phyloP scores from a whole-genome alignment of 23 red algal species.

The Gracilaria gracilis region DNA sequence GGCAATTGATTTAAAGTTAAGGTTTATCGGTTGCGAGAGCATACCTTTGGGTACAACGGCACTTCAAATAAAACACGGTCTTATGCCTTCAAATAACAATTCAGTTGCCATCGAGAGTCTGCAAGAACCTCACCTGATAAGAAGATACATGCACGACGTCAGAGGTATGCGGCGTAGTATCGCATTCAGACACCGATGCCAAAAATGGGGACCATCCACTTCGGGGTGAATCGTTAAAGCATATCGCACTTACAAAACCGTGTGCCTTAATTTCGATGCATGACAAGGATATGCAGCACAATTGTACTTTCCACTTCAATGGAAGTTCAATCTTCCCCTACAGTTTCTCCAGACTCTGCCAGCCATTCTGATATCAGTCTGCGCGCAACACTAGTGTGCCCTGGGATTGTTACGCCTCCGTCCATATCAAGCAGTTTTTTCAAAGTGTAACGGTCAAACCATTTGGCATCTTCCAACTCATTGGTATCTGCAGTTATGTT shows the following conservation, averaged over 20 bases:
- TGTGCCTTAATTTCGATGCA: too few relatives aligned
- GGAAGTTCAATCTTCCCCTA: neutral
- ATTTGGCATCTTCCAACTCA: slow-evolving; percentile 46
- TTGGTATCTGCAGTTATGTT: slow-evolving; percentile 19
- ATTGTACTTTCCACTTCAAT: neutral
- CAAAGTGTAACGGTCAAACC: slow-evolving; percentile 30
- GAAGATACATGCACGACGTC: neutral
- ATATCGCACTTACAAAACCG: too few relatives aligned
- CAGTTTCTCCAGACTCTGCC: neutral
- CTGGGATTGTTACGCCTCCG: slow-evolving; percentile 44
- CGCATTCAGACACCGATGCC: neutral
- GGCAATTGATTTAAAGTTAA: neutral
- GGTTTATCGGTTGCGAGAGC: neutral
- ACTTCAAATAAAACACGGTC: slow-evolving; percentile 1
- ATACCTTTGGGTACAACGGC: too few relatives aligned
- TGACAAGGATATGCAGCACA: too few relatives aligned
- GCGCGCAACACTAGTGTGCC: slow-evolving; percentile 37
- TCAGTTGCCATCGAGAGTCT: neutral
- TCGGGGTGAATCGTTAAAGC: neutral
- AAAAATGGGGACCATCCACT: neutral
- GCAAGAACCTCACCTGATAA: neutral
- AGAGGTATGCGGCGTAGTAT: neutral
- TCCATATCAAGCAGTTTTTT: neutral
- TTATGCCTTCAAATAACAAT: neutral
- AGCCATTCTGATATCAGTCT: slow-evolving; percentile 53